Evolutionary conservation across 345 rosid species (phyloP).

Genomic region (Punica granatum): DNA sequence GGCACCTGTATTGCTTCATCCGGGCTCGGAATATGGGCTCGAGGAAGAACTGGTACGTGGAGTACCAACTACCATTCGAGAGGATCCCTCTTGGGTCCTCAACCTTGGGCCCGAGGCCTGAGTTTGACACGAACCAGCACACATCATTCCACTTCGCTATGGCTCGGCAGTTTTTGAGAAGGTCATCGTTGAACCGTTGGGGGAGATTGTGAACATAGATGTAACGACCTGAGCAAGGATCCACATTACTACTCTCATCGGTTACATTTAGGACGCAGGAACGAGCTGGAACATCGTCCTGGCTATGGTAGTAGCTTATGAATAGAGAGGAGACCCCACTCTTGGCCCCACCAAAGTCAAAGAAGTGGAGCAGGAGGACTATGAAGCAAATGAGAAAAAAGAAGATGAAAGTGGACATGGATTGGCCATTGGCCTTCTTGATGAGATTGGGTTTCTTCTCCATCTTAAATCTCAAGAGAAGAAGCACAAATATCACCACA

Average conservation of each 20-base stretch:
- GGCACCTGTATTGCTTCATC: slow-evolving; percentile 46
- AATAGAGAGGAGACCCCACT: not conserved
- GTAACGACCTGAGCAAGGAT: slow-evolving; percentile 34
- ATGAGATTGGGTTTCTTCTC: not conserved
- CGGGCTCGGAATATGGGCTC: slow-evolving; percentile 46
- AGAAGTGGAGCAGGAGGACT: not conserved
- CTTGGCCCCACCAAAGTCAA: not conserved
- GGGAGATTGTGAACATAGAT: slow-evolving; percentile 43
- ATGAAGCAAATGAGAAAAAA: not conserved
- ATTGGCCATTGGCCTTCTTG: not conserved
- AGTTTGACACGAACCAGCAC: slow-evolving; percentile 36
- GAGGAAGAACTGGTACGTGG: slow-evolving; percentile 48
- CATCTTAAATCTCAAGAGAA: not conserved
- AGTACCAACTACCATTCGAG: slow-evolving; percentile 19
- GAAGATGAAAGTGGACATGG: not conserved
- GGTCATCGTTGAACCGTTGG: slow-evolving; percentile 31
- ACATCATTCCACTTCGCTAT: slow-evolving; percentile 38
- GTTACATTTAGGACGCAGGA: not conserved
- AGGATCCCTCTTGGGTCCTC: slow-evolving; percentile 13
- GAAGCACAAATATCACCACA: too few species aligned
- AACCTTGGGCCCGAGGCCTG: slow-evolving; percentile 38
- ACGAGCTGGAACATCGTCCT: not conserved
- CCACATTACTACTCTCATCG: not conserved
- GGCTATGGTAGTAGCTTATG: not conserved
- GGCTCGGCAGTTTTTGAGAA: slow-evolving; percentile 27